These are phyloP conservation scores for Podosphaera xanthii DNA, from an alignment of 2,329 filamentous ascomycete species.

Conservation along the genomic window DNA sequence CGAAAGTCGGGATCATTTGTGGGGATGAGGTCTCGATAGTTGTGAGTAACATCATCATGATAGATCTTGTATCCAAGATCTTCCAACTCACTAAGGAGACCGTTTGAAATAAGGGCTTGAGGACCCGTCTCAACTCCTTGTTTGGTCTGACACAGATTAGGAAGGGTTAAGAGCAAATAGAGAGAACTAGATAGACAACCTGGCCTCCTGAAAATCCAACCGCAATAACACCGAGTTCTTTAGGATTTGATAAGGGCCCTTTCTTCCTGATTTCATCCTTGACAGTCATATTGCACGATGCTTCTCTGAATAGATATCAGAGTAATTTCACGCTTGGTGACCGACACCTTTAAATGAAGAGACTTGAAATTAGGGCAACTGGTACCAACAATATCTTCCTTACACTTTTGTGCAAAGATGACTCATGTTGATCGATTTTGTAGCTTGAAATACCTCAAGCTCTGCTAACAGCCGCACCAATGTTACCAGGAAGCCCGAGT, in stretches of 20 bases:
- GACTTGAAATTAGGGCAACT: too few relatives aligned
- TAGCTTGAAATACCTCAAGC: slow-evolving; percentile 4
- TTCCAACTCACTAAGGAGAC: slow-evolving; percentile 63
- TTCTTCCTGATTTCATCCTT: too few relatives aligned
- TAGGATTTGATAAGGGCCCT: slow-evolving; percentile 25
- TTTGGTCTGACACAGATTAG: slow-evolving; percentile 40
- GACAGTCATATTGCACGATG: too few relatives aligned
- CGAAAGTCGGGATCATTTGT: slow-evolving; percentile 53
- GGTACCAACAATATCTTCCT: too few relatives aligned
- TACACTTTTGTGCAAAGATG: slow-evolving; percentile 42
- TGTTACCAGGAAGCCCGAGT: too few relatives aligned
- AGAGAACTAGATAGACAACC: slow-evolving; percentile 27
- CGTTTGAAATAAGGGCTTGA: slow-evolving; percentile 67
- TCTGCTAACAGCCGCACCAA: too few relatives aligned
- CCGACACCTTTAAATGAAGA: too few relatives aligned
- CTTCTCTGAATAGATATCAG: too few relatives aligned
- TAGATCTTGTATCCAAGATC: slow-evolving; percentile 77
- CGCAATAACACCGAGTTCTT: slow-evolving; percentile 75
- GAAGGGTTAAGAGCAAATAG: background rate
- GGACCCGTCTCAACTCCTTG: slow-evolving; percentile 79
- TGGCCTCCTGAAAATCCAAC: slow-evolving; percentile 94
- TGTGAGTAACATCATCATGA: slow-evolving; percentile 63
- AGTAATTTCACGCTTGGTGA: too few relatives aligned
- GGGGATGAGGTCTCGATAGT: slow-evolving; percentile 56
- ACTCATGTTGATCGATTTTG: slow-evolving; percentile 14